These are phyloP conservation scores for Magnolia officinalis DNA, from an alignment of 164 flowering plant species.

Conservation along the genomic window DNA sequence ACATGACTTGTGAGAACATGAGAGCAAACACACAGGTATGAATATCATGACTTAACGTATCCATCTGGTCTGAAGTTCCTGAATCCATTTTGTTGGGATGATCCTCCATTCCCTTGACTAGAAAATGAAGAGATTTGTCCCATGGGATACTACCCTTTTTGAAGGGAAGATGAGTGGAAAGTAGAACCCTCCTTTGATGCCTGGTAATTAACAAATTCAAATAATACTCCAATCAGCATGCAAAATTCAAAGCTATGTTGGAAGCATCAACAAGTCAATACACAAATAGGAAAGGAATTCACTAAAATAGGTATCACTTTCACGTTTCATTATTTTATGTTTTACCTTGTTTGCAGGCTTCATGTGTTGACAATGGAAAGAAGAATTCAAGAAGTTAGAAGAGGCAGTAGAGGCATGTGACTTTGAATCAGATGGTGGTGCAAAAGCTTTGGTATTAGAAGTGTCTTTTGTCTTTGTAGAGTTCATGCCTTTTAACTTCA, in stretches of 20 bases:
- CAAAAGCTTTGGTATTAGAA: too few species aligned
- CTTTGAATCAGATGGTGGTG: neutral
- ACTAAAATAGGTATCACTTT: neutral
- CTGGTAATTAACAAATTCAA: neutral
- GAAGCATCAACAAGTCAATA: too few species aligned
- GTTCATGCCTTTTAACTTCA: neutral
- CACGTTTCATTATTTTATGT: neutral
- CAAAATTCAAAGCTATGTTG: neutral
- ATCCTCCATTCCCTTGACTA: conserved; percentile 24
- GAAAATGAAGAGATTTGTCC: conserved; percentile 26
- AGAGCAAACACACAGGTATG: too few species aligned
- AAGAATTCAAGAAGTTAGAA: neutral
- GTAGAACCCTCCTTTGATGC: neutral
- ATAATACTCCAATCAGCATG: neutral
- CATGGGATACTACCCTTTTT: conserved; percentile 19
- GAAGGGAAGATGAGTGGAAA: conserved; percentile 13
- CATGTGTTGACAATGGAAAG: neutral
- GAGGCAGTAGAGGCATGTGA: neutral
- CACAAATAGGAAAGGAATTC: too few species aligned
- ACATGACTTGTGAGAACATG: too few species aligned
- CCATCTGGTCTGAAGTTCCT: conserved; percentile 24
- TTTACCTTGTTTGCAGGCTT: neutral
- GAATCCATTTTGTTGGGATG: conserved; percentile 22
- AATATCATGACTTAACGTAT: too few species aligned
- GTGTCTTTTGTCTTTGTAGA: neutral